Conservation (phyloP, 768 basidiomycete species). For the Boletus insuetus region DNA sequence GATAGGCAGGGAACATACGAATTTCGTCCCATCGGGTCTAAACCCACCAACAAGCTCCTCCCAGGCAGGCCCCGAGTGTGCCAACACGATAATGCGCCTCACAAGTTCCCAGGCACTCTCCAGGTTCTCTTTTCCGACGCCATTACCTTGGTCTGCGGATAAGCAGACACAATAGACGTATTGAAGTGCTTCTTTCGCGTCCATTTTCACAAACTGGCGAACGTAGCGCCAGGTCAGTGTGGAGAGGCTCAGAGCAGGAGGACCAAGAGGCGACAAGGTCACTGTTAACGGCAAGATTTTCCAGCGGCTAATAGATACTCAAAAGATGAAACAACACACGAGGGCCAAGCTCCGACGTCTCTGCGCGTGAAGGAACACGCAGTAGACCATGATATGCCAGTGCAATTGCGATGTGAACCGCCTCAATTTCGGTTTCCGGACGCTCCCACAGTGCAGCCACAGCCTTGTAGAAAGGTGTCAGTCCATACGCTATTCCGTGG, state of each 20-base stretch:
- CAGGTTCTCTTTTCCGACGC: constrained; percentile 81
- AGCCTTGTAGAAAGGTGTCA: constrained; percentile 49
- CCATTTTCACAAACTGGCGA: constrained; percentile 87
- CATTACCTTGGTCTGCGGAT: constrained; percentile 64
- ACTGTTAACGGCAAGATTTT: constrained; percentile 42
- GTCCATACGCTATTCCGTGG: not conserved
- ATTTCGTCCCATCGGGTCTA: constrained; percentile 83
- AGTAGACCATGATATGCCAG: constrained; percentile 92
- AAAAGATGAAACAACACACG: constrained; percentile 44
- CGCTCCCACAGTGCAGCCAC: constrained; percentile 89
- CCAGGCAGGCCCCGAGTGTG: constrained; percentile 80
- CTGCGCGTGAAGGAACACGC: constrained; percentile 75
- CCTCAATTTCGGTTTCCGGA: constrained; percentile 84
- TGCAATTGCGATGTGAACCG: constrained; percentile 89
- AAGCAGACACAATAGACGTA: constrained; percentile 89
- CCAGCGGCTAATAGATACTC: not conserved
- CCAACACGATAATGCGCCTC: constrained; percentile 72
- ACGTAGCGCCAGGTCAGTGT: constrained; percentile 92
- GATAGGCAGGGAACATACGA: constrained; percentile 49
- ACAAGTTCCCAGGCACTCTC: constrained; percentile 79
- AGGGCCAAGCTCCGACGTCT: constrained; percentile 81
- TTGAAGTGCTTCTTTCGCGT: constrained; percentile 90
- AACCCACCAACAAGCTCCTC: constrained; percentile 95
- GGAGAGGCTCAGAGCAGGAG: constrained; percentile 75
- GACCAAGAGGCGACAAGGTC: constrained; percentile 61